Evolutionary conservation across 2,329 filamentous ascomycete genomes (phyloP), one percentile per base, ranked within the genome.

Genomic region (Hirsutella minnesotensis): DNA sequence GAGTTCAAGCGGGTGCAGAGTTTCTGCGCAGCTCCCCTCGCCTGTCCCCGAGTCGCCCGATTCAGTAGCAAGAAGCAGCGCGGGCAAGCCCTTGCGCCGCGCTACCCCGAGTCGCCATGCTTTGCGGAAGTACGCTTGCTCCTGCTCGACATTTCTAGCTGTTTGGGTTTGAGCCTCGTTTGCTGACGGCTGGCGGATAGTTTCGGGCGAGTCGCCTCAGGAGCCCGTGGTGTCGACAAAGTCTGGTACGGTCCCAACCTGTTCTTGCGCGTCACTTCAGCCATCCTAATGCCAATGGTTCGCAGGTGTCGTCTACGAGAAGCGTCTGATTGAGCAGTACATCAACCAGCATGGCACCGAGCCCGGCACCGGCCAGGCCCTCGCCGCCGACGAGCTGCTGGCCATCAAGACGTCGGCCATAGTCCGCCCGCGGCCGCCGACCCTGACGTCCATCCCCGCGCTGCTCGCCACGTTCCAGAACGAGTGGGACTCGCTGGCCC

Each of bases 181-280:
- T 48, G 47, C 53, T 47, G n/a, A n/a, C n/a, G n/a, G 10, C 21
- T 30, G 22, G 39, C 12, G 15, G 36, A 47, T 57, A 94, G 90
- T 98, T 65, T 98, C 92, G 49, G 92, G 92, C 68, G 90, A 95
- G 76, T 82, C 87, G 68, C 90, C 92, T 51, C 85, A 95, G 69
- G 83, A 88, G 67, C 89, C 92, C 44, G 90, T 96, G 53, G 86
- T 88, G 58, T 98, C 92, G 59, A 83, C 85, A 65, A 94, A 95
- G 70, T 94, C 87, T 59, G 89, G 86, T 88, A 70, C 56, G 79
- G 69, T 39, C 27, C 24, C 7, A 7, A 27, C 12, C 24, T 12
- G 24, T 7, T 7, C 7, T 12, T 27, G 24, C 24, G 12, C 7
- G 24, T 38, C 35, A 40, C 27, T 24, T 19, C 20, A 18, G 21